Evolutionary conservation across 2,329 filamentous ascomycete species (phyloP).

Genomic region (Rachicladosporium sp.): DNA sequence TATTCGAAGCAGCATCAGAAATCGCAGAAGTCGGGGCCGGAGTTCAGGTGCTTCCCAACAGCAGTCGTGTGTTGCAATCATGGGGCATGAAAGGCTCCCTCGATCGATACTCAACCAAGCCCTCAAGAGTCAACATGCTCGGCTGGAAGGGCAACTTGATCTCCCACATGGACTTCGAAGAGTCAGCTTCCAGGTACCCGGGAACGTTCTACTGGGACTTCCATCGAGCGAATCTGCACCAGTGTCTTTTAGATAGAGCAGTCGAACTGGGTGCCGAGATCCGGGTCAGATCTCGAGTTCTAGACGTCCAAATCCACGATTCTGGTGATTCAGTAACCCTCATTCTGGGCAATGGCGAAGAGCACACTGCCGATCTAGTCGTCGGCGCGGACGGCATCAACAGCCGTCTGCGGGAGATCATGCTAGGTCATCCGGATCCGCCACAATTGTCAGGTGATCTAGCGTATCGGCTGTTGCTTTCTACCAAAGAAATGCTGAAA

Average conservation of each 20-base stretch:
- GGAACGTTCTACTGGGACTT: conserved; percentile 42
- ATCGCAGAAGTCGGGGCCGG: conserved; percentile 40
- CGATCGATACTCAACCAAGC: conserved; percentile 30
- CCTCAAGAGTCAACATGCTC: conserved; percentile 35
- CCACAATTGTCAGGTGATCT: conserved; percentile 39
- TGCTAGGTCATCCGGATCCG: conserved; percentile 34
- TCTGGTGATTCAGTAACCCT: conserved; percentile 22
- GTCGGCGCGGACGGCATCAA: conserved; percentile 40
- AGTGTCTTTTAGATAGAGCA: conserved; percentile 35
- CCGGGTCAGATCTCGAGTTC: conserved; percentile 33
- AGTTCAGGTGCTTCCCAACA: conserved; percentile 40
- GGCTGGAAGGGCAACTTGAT: conserved; percentile 42
- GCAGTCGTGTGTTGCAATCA: conserved; percentile 34
- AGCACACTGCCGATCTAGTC: conserved; percentile 31
- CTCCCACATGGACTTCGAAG: conserved; percentile 35
- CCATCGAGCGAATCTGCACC: conserved; percentile 42
- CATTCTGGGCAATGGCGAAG: conserved; percentile 26
- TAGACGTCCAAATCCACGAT: conserved; percentile 23
- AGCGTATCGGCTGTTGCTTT: conserved; percentile 37
- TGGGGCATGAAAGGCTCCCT: conserved; percentile 37
- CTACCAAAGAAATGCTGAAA: conserved; percentile 33
- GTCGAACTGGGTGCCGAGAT: conserved; percentile 36
- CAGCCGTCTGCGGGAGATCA: conserved; percentile 28
- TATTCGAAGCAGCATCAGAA: conserved; percentile 36
- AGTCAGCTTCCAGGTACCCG: conserved; percentile 15